Base-by-base conservation (phyloP, 139 green algal species). In the Mesostigma viride region DNA sequence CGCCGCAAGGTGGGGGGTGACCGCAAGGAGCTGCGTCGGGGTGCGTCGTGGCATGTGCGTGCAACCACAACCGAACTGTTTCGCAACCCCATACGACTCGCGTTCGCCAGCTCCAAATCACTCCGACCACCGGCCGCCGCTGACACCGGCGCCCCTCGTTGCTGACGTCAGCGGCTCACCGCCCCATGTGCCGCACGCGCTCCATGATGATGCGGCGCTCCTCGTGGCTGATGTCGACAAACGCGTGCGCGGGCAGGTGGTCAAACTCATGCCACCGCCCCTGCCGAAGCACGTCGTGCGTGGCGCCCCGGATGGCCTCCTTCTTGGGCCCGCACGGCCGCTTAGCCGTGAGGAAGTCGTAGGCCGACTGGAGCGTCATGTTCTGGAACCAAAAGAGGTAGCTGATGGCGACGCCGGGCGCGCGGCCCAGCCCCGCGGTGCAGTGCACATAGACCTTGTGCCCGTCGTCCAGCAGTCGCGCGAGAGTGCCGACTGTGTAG, bases 321-420 rank as follows among this genome's bases (percentile, higher is more conserved):
- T 68, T 69, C 59, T 77, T 80, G 20, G 76, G 76, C 1, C 76
- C 76, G 56, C 76, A 83, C 20, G 76, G 76, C 17, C 76, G 31
- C 27, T 75, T 77, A 1, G 46, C 67, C 2, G 76, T 83, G 17
- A 83, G 59, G 31, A 63, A 71, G 3, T 80, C 65, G 46, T 83
- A 83, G 4, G 76, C 76, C 5, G 47, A 53, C 22, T 69, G 59
- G 28, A 65, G 26, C 58, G 58, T 51, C 58, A 46, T 65, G 26
- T 46, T 45, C 58, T 51, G 58, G 47, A 71, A 80, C 76, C 76
- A 82, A 35, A 81, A 82, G 31, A 82, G 51, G 26, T 74, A 82
- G 14, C 62, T 68, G 35, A 82, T 82, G 26, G 62, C 72, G 8
- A 64, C 51, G 14, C 44, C 76, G 1, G 76, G 76, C 2, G 72